phyloP scores from a whole-genome alignment of 495 filamentous ascomycete species.

The Melanomma pulvis-pyrius region DNA sequence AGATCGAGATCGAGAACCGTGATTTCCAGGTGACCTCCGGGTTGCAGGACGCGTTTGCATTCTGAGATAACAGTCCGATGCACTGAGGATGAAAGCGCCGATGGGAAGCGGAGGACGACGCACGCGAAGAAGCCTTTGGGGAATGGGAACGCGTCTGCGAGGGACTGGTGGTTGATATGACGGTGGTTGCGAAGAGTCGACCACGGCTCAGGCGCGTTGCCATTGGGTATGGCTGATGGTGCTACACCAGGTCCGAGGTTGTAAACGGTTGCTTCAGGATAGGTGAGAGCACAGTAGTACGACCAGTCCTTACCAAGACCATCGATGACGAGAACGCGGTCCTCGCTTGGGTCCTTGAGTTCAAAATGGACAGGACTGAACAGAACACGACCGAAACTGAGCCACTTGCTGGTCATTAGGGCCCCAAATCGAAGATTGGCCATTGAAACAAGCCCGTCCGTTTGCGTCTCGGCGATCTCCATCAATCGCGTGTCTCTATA shows the following conservation, averaged over 20 bases:
- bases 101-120: conserved; percentile 86
- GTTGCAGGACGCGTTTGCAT: conserved; percentile 85
- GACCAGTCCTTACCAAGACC: conserved; percentile 95
- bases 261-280: conserved; percentile 82
- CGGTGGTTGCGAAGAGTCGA: conserved; percentile 58
- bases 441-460: conserved; percentile 66
- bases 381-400: conserved; percentile 91
- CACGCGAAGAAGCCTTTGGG: conserved; percentile 81
- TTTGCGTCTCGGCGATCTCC: conserved; percentile 58
- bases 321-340: conserved; percentile 82
- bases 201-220: conserved; percentile 60
- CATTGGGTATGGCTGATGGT: conserved; percentile 42
- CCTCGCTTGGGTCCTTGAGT: conserved; percentile 57
- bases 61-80: conserved; percentile 82
- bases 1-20: conserved; percentile 48
- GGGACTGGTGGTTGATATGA: conserved; percentile 72
- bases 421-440: conserved; percentile 84
- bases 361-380: conserved; percentile 90
- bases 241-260: conserved; percentile 63
- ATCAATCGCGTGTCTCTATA: conserved; percentile 50
- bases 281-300: conserved; percentile 92
- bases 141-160: conserved; percentile 79
- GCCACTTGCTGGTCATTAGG: conserved; percentile 79
- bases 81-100: conserved; percentile 69
- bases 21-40: conserved; percentile 78